phyloP scores from a whole-genome alignment of 2,329 filamentous ascomycete genomes.

The Trichoderma atrobrunneum region DNA sequence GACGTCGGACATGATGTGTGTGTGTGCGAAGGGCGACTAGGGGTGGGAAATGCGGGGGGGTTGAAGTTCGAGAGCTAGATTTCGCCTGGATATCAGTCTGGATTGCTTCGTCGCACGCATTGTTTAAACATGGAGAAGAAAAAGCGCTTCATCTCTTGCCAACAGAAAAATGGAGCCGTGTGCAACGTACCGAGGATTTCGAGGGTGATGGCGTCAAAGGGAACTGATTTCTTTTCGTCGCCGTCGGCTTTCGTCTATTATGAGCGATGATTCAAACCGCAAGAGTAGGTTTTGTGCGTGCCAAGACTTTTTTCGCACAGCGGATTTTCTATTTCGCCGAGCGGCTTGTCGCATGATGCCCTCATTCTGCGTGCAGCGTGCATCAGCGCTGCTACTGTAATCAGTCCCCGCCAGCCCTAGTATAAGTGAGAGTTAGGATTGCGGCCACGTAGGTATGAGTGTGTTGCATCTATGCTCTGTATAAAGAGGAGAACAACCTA shows the following conservation, averaged over 20 bases:
- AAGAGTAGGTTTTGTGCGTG: constrained; percentile 45
- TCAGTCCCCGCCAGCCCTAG: not conserved
- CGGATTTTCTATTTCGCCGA: constrained; percentile 21
- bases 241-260: constrained; percentile 31
- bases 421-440: no score
- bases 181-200: constrained; percentile 31
- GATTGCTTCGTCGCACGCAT: not conserved
- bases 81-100: constrained; percentile 9
- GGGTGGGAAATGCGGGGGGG: constrained; percentile 25
- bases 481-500: no score
- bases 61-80: constrained; percentile 8
- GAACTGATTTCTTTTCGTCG: constrained; percentile 28
- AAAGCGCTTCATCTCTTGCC: not conserved
- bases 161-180: not conserved
- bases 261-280: constrained; percentile 35
- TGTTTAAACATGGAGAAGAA: not conserved
- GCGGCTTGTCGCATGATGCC: not conserved
- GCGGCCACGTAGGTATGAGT: no score
- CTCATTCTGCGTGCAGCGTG: not conserved
- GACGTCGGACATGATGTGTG: constrained; percentile 51
- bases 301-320: constrained; percentile 41
- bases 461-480: no score
- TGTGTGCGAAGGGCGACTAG: constrained; percentile 24
- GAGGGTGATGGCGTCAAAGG: constrained; percentile 29
- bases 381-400: not conserved